These are phyloP conservation scores for Phialophora verrucosa DNA, from an alignment of 2,329 filamentous ascomycete genomes.

Conservation along the genomic window DNA sequence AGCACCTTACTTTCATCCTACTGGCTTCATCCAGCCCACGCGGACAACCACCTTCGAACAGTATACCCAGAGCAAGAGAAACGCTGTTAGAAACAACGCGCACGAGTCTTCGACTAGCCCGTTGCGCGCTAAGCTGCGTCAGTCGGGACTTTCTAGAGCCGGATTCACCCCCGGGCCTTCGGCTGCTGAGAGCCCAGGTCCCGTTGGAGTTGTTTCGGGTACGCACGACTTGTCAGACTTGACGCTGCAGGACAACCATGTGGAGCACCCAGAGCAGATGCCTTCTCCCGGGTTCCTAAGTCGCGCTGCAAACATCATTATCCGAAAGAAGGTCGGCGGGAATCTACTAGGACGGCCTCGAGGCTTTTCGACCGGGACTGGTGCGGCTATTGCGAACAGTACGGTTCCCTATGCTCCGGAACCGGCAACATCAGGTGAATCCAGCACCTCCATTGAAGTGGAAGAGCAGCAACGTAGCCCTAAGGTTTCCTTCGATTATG, in stretches of 20 bases:
- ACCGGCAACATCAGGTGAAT: not conserved
- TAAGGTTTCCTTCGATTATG: conserved; percentile 25
- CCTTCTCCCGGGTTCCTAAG: not conserved
- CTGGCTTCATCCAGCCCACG: not conserved
- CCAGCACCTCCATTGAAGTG: not conserved
- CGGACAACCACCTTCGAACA: conserved; percentile 29
- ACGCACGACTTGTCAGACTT: not conserved
- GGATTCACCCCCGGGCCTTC: not conserved
- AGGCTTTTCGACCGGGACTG: not conserved
- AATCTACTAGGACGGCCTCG: not conserved
- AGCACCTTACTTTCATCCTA: not conserved
- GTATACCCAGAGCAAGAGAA: conserved; percentile 30
- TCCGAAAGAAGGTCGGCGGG: not conserved
- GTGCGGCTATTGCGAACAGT: not conserved
- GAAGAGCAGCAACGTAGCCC: not conserved
- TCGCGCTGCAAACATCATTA: not conserved
- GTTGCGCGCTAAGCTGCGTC: conserved; percentile 11
- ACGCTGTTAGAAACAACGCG: conserved; percentile 24
- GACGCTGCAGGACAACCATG: conserved; percentile 1
- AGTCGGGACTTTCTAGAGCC: not conserved
- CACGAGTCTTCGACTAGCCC: conserved; percentile 7
- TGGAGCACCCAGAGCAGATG: not conserved
- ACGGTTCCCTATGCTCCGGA: not conserved
- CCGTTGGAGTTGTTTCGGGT: not conserved
- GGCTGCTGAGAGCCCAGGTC: not conserved